Percentiles rank a stretch among this genome's conserved stretches.
Evolutionary conservation across 225 moss, liverwort and hornwort species (phyloP).

Genomic region (Anthoceros angustus): DNA sequence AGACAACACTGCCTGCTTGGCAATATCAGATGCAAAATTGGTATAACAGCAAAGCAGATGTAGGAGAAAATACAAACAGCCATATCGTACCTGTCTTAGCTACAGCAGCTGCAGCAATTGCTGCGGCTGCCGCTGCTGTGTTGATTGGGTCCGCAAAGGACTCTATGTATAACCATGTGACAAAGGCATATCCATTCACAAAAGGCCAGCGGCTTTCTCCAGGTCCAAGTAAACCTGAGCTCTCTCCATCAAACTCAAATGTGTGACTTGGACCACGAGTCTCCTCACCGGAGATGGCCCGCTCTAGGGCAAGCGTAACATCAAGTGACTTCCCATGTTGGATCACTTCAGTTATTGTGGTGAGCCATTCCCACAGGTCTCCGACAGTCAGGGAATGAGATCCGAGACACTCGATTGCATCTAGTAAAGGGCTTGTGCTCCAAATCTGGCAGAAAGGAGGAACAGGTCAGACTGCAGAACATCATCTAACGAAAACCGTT

Average conservation of each 20-base stretch:
- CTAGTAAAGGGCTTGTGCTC: constrained; percentile 54
- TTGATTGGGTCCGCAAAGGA: constrained; percentile 95
- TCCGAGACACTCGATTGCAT: constrained; percentile 81
- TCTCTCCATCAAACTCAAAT: constrained; percentile 95
- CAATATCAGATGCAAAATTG: neutral
- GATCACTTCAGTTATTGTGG: constrained; percentile 55
- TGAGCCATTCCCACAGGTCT: constrained; percentile 91
- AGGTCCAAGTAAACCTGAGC: constrained; percentile 92
- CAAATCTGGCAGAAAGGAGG: constrained; percentile 15
- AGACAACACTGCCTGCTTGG: too few relatives aligned
- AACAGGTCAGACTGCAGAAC: too few relatives aligned
- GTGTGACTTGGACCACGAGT: constrained; percentile 83
- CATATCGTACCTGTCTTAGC: constrained; percentile 32
- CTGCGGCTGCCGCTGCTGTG: constrained; percentile 86
- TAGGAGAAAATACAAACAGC: neutral
- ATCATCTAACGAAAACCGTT: neutral
- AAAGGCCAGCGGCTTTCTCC: constrained; percentile 97
- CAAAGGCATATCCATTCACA: constrained; percentile 74
- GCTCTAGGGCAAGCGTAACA: constrained; percentile 65
- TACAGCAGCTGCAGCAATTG: constrained; percentile 93
- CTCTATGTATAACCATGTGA: constrained; percentile 96
- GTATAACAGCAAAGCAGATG: neutral
- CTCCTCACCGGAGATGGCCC: constrained; percentile 75
- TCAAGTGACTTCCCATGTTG: constrained; percentile 61
- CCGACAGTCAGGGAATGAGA: constrained; percentile 75